Evolutionary conservation across 192 early-diverging fungal species (phyloP).

Genomic region (Coemansia sp.): DNA sequence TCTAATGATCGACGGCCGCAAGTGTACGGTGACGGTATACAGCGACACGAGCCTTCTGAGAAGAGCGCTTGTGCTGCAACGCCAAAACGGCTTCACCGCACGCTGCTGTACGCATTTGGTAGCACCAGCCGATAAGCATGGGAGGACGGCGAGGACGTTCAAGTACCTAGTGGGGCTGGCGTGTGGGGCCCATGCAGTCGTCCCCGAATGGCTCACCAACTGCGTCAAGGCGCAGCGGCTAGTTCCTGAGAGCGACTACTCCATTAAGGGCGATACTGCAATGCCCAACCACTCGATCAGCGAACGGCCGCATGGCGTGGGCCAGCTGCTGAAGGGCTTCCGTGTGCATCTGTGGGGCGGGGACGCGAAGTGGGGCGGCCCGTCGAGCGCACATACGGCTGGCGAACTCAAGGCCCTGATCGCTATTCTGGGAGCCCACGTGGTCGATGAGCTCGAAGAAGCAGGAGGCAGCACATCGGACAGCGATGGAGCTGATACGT

Average conservation of each 20-base stretch:
- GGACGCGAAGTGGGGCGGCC: neutral
- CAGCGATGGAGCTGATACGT: neutral
- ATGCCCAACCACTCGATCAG: slow-evolving; percentile 15
- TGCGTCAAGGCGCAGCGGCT: slow-evolving; percentile 14
- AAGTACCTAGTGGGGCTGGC: slow-evolving; percentile 50
- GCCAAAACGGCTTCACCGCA: too few relatives aligned
- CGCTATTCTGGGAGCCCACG: slow-evolving; percentile 16
- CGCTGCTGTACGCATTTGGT: slow-evolving; percentile 42
- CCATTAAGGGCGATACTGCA: slow-evolving; percentile 30
- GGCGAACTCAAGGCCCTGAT: slow-evolving; percentile 23
- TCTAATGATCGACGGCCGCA: neutral
- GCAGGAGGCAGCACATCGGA: neutral
- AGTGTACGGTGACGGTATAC: neutral
- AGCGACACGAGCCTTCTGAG: neutral
- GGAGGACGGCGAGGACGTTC: slow-evolving; percentile 38
- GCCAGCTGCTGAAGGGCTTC: slow-evolving; percentile 17
- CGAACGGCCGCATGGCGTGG: neutral
- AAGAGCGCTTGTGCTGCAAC: neutral
- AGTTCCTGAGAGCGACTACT: slow-evolving; percentile 24
- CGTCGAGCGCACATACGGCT: slow-evolving; percentile 20
- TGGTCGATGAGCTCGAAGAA: slow-evolving; percentile 12
- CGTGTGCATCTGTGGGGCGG: slow-evolving; percentile 26
- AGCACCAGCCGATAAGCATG: slow-evolving; percentile 14
- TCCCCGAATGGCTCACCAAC: slow-evolving; percentile 32
- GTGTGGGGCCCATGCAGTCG: slow-evolving; percentile 31